Evolutionary conservation across 2,329 filamentous ascomycete species (phyloP), one percentile per base, ranked within the genome.

Genomic region (Colletotrichum musicola): DNA sequence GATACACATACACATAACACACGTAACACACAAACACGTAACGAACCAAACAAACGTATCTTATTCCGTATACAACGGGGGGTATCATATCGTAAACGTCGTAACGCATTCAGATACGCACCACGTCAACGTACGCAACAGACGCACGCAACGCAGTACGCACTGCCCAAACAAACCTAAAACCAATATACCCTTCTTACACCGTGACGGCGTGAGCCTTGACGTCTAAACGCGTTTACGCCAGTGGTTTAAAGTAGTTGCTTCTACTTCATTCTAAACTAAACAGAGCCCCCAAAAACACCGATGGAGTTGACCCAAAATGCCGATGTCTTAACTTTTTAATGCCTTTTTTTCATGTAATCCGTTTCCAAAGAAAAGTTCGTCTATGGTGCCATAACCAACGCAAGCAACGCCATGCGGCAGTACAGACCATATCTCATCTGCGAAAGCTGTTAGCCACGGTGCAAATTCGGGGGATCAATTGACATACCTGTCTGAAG

Each of bases 401-500:
- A 86, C 73, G 96, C 96, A 80, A 99, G 87, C 83, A 99, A 83
- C 74, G 96, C 96, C 96, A 99, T 99, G 80, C 96, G 92, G 81
- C 93, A 97, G 87, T 98, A 98, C 75, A 99, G 89, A 75, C 96
- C 96, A 83, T 98, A 98, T 83, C 92, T 90, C 95, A 98, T 98
- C 95, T 98, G 76, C 67, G 30, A 54, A 66, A 72, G 35, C 51
- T 56, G 78, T 90, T 80, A 89, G 85, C 50, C 53, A 57, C 42
- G 38, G 27, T 42, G 18, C 27, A 12, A 27, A 22, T 14, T 4
- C 7, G 20, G 14, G 57, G 49, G 38, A 44, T 13, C 44, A 14
- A 58, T 20, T 7, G 40, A 88, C 93, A 90, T 83, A 97, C 95
- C 92, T 99, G 96, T 92, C 96, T 90, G 84, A 99, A 99, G 85